Evolutionary conservation across 768 basidiomycete species (phyloP).

Genomic region (Suillus subalutaceus): DNA sequence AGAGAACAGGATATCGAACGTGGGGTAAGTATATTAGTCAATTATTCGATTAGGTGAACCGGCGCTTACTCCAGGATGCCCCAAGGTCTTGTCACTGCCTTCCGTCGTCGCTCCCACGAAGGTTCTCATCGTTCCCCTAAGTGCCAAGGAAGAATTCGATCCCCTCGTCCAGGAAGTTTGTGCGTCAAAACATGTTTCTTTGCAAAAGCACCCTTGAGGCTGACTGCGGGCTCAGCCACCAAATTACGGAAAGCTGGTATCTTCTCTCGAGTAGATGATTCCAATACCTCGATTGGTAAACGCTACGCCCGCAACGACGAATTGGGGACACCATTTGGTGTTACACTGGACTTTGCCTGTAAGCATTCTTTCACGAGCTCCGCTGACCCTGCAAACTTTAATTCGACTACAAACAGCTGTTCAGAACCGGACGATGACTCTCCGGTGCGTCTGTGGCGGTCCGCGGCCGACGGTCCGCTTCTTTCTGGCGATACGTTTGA

Average conservation of each 20-base stretch:
- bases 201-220: neutral
- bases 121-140: constrained; percentile 94
- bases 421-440: constrained; percentile 91
- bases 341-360: constrained; percentile 96
- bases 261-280: constrained; percentile 94
- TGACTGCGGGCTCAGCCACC: constrained; percentile 55
- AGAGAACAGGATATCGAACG: constrained; percentile 91
- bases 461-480: neutral
- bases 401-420: constrained; percentile 57
- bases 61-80: neutral
- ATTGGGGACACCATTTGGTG: constrained; percentile 95
- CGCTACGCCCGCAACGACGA: constrained; percentile 98
- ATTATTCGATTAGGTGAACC: neutral
- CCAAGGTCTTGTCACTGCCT: constrained; percentile 87
- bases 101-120: constrained; percentile 93
- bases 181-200: constrained; percentile 47
- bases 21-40: constrained; percentile 58
- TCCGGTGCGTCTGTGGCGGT: constrained; percentile 61
- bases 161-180: constrained; percentile 89
- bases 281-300: constrained; percentile 92
- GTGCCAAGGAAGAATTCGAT: constrained; percentile 80
- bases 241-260: constrained; percentile 89
- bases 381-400: constrained; percentile 10
- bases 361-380: constrained; percentile 28
- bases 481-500: constrained; percentile 7